phyloP scores from a whole-genome alignment of 163 green algal species.

The Coccomyxa subellipsoidea region DNA sequence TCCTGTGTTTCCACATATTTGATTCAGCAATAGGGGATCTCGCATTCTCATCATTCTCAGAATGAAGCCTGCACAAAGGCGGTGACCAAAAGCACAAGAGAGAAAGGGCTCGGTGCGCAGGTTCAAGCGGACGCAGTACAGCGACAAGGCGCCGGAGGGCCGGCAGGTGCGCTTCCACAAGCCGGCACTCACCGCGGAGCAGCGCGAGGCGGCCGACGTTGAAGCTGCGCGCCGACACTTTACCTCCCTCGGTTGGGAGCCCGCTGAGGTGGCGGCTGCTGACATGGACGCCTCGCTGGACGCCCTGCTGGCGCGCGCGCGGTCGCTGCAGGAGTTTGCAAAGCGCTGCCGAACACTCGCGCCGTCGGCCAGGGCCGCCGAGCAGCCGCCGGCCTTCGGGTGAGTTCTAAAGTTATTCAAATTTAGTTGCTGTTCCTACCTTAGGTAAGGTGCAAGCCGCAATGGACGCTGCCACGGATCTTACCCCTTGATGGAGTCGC shows the following conservation, averaged over 20 bases:
- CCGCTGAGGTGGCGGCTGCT: background rate
- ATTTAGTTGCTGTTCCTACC: background rate
- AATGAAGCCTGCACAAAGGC: too few species aligned
- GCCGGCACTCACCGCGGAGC: slow-evolving; percentile 6
- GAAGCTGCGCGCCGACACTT: slow-evolving; percentile 11
- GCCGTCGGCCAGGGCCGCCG: background rate
- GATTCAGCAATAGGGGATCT: too few species aligned
- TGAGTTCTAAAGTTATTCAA: background rate
- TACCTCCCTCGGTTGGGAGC: slow-evolving; percentile 20
- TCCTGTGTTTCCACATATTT: too few species aligned
- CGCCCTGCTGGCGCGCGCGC: background rate
- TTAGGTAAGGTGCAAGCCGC: background rate
- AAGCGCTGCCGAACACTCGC: background rate
- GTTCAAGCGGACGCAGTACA: background rate
- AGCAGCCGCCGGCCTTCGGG: background rate
- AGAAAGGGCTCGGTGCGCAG: too few species aligned
- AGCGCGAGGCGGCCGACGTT: slow-evolving; percentile 18
- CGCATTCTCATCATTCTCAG: too few species aligned
- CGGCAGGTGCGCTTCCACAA: slow-evolving; percentile 13
- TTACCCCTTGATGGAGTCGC: too few species aligned
- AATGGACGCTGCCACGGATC: too few species aligned
- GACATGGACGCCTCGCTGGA: slow-evolving; percentile 7
- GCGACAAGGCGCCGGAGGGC: background rate
- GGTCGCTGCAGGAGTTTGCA: background rate
- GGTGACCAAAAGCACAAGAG: too few species aligned